Conservation (phyloP, 2,329 filamentous ascomycete genomes). For the Stachybotrys echinatus region DNA sequence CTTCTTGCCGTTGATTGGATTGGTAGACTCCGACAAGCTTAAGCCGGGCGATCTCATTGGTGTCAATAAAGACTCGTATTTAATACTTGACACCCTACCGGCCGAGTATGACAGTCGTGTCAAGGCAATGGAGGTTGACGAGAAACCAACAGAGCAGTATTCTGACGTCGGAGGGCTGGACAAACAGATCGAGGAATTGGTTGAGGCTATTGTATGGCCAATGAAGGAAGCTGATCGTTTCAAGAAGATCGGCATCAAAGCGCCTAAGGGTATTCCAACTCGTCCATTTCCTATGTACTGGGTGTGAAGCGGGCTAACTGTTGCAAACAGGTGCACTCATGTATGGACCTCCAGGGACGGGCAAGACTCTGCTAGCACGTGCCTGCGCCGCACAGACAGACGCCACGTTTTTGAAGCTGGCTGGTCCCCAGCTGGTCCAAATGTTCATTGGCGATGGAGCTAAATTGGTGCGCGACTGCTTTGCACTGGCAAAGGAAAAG, state of each 20-base stretch:
- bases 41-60: slow-evolving; percentile 96
- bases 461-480: slow-evolving; percentile 95
- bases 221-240: slow-evolving; percentile 99
- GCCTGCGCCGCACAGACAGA: slow-evolving; percentile 97
- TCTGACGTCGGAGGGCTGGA: slow-evolving; percentile 94
- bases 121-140: slow-evolving; percentile 99
- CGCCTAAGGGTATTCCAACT: slow-evolving; percentile 73
- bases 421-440: slow-evolving; percentile 93
- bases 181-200: slow-evolving; percentile 98
- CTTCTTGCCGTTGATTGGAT: slow-evolving; percentile 92
- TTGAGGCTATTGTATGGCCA: slow-evolving; percentile 97
- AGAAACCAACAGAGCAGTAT: slow-evolving; percentile 99
- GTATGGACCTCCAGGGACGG: slow-evolving; percentile 91
- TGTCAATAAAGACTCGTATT: slow-evolving; percentile 98
- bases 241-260: slow-evolving; percentile 99
- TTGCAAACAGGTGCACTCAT: slow-evolving; percentile 91
- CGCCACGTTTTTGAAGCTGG: slow-evolving; percentile 96
- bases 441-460: slow-evolving; percentile 99
- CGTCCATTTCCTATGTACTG: neutral
- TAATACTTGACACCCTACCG: slow-evolving; percentile 91
- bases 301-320: slow-evolving; percentile 44
- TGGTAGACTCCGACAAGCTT: slow-evolving; percentile 91
- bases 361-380: slow-evolving; percentile 87
- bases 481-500: slow-evolving; percentile 97
- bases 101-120: slow-evolving; percentile 98